phyloP scores from a whole-genome alignment of 1,284 basidiomycete species.

The Moesziomyces sp. region DNA sequence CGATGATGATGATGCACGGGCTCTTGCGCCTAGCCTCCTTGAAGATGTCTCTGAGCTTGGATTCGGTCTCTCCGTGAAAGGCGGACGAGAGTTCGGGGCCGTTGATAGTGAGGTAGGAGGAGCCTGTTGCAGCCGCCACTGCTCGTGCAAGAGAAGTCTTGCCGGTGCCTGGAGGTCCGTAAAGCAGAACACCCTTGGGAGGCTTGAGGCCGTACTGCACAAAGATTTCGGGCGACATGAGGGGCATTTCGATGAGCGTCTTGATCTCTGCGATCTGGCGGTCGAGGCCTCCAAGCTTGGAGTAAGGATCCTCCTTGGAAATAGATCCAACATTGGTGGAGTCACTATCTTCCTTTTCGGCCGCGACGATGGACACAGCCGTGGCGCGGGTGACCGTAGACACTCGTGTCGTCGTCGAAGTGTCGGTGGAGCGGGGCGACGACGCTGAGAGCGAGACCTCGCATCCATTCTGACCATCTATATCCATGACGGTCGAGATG shows the following conservation, averaged over 20 bases:
- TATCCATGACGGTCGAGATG: constrained; percentile 72
- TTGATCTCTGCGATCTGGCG: constrained; percentile 88
- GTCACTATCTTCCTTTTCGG: constrained; percentile 28
- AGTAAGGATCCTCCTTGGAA: constrained; percentile 68
- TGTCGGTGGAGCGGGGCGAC: constrained; percentile 1
- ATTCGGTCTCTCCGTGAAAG: constrained; percentile 96
- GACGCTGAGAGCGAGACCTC: constrained; percentile 62
- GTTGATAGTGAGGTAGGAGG: constrained; percentile 74
- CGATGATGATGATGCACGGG: constrained; percentile 87
- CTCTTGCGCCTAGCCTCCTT: constrained; percentile 81
- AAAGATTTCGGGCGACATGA: constrained; percentile 89
- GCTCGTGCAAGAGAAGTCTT: constrained; percentile 66
- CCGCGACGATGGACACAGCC: constrained; percentile 65
- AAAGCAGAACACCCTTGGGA: constrained; percentile 65
- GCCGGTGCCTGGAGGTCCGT: constrained; percentile 67
- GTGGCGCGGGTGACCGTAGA: constrained; percentile 67
- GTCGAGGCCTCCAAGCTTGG: constrained; percentile 86
- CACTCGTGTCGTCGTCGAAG: constrained; percentile 15
- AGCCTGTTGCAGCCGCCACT: constrained; percentile 57
- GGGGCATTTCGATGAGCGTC: constrained; percentile 92
- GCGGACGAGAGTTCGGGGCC: constrained; percentile 94
- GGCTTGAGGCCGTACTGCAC: constrained; percentile 77
- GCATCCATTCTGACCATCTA: constrained; percentile 76
- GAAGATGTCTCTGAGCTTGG: constrained; percentile 88
- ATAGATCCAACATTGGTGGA: neutral